Conservation (phyloP, 768 basidiomycete species). For the Mycena albidolilacea region DNA sequence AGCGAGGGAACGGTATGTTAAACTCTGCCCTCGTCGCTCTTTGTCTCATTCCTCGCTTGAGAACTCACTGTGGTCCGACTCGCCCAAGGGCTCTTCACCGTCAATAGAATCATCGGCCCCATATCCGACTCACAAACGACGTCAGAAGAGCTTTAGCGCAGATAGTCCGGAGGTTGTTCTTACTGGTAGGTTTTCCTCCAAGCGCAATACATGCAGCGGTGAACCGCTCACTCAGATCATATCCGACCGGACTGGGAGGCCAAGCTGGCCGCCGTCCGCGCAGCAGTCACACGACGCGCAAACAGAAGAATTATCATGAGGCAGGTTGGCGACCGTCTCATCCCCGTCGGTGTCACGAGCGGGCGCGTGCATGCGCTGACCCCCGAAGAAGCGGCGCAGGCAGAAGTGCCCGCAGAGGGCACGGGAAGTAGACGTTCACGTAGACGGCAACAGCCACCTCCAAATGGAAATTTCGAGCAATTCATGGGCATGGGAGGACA, state of each 20-base stretch:
- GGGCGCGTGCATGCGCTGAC: conserved; percentile 82
- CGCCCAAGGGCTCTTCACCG: conserved; percentile 62
- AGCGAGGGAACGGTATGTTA: conserved; percentile 77
- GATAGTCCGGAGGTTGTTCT: conserved; percentile 94
- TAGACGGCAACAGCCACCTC: conserved; percentile 65
- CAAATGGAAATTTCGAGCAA: conserved; percentile 74
- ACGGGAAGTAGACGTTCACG: conserved; percentile 69
- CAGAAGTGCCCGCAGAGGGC: conserved; percentile 56
- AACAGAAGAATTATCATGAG: conserved; percentile 98
- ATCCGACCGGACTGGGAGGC: conserved; percentile 99
- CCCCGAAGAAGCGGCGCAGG: conserved; percentile 68
- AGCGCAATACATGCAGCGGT: not conserved
- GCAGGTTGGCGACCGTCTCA: conserved; percentile 96
- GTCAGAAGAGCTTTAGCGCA: conserved; percentile 90
- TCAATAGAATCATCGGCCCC: conserved; percentile 52
- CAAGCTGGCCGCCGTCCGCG: conserved; percentile 93
- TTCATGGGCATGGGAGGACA: conserved; percentile 86
- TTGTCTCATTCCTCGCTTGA: conserved; percentile 22
- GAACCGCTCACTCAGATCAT: conserved; percentile 72
- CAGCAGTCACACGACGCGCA: conserved; percentile 95
- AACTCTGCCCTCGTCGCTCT: conserved; percentile 24
- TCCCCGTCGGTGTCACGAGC: conserved; percentile 97
- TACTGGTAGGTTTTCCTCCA: conserved; percentile 69
- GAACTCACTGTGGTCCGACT: conserved; percentile 68
- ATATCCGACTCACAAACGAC: conserved; percentile 73